These are phyloP conservation scores for Suhomyces sp. DNA, from an alignment of 805 yeast species.

Conservation along the genomic window DNA sequence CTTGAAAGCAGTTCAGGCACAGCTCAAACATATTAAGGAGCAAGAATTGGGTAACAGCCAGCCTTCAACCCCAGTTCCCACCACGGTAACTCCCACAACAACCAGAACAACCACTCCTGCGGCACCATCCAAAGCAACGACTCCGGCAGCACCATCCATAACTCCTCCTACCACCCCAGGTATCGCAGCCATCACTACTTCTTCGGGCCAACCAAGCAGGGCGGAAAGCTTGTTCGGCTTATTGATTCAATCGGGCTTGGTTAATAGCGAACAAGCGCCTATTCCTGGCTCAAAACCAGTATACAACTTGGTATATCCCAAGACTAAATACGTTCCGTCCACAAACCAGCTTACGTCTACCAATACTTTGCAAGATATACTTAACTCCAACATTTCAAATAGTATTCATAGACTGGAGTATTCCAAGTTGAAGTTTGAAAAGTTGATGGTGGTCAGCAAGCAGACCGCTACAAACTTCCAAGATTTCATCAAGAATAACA, in stretches of 20 bases:
- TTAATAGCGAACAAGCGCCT: slow-evolving; percentile 39
- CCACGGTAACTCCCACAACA: slow-evolving; percentile 14
- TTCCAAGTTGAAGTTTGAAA: slow-evolving; percentile 32
- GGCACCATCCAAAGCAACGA: slow-evolving; percentile 4
- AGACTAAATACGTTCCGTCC: slow-evolving; percentile 24
- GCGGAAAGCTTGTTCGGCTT: slow-evolving; percentile 33
- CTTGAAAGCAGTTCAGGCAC: slow-evolving; percentile 36
- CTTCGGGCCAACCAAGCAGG: background rate
- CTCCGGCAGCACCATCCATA: background rate
- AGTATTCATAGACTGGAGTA: slow-evolving; percentile 27
- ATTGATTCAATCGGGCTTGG: slow-evolving; percentile 37
- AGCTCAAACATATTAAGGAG: slow-evolving; percentile 36
- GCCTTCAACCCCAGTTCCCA: slow-evolving; percentile 12
- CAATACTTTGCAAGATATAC: slow-evolving; percentile 22
- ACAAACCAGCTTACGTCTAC: slow-evolving; percentile 15
- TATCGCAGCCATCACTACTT: background rate
- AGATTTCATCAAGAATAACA: slow-evolving; percentile 36
- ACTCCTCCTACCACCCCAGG: slow-evolving; percentile 3
- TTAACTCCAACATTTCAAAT: slow-evolving; percentile 15
- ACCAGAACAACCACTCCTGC: slow-evolving; percentile 7
- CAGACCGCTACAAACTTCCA: slow-evolving; percentile 24
- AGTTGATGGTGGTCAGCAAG: slow-evolving; percentile 26
- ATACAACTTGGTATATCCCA: slow-evolving; percentile 31
- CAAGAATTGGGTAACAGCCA: slow-evolving; percentile 17
- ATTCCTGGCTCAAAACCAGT: slow-evolving; percentile 37